A percentile compares a stretch with the other conserved stretches of the same genome.
Evolutionary conservation across 495 filamentous ascomycete species (phyloP).

Genomic region (Penicillium turbatum): DNA sequence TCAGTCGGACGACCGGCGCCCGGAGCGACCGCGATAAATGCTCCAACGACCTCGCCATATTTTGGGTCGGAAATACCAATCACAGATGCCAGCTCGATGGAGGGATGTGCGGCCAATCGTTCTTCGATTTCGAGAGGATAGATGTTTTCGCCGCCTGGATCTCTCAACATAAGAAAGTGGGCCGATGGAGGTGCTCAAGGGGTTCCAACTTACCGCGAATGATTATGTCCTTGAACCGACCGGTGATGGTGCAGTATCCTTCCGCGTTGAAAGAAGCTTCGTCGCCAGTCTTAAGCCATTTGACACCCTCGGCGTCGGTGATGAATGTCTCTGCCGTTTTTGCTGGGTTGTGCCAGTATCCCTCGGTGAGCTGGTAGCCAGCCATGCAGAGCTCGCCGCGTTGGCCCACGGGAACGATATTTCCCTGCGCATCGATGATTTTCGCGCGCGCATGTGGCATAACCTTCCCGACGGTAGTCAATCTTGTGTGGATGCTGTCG

Average conservation of each 20-base stretch:
- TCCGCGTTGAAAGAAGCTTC: constrained; percentile 62
- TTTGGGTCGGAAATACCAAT: constrained; percentile 58
- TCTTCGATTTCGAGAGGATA: constrained; percentile 71
- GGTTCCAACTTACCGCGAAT: constrained; percentile 54
- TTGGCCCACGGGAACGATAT: constrained; percentile 54
- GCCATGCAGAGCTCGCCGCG: constrained; percentile 64
- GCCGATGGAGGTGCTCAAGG: background rate
- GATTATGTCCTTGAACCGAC: constrained; percentile 80
- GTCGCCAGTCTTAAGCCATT: constrained; percentile 68
- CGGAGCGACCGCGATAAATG: constrained; percentile 47
- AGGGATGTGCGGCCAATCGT: constrained; percentile 54
- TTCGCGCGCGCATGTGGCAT: constrained; percentile 66
- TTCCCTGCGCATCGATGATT: constrained; percentile 58
- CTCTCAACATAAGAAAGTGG: background rate
- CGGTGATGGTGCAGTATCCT: constrained; percentile 62
- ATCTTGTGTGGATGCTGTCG: constrained; percentile 54
- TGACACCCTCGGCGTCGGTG: constrained; percentile 52
- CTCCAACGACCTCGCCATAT: constrained; percentile 65
- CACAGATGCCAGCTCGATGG: constrained; percentile 53
- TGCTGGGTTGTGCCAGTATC: constrained; percentile 67
- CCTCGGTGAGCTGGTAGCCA: constrained; percentile 63
- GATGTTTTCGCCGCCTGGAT: constrained; percentile 68
- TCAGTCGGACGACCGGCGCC: constrained; percentile 34
- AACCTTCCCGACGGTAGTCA: constrained; percentile 62
- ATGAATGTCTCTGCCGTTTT: constrained; percentile 62